Evolutionary conservation across 1,284 basidiomycete genomes (phyloP).

Genomic region (Cryptococcus jaspeensis): DNA sequence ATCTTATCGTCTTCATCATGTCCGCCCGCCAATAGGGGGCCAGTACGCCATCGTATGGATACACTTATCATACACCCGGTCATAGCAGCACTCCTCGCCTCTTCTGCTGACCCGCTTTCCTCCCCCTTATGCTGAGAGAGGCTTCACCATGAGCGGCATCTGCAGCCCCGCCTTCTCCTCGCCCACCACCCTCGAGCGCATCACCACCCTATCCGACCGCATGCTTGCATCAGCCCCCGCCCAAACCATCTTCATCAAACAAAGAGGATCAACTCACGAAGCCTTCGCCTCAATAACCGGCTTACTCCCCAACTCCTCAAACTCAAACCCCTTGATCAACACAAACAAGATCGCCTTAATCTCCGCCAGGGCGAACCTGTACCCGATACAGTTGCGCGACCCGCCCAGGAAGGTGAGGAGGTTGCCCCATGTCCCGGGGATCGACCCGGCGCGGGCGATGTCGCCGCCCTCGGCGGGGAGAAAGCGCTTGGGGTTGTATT

Average conservation of each 20-base stretch:
- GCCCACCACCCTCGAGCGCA: constrained; percentile 44
- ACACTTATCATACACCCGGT: no score
- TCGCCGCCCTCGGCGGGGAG: constrained; percentile 15
- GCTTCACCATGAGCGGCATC: constrained; percentile 45
- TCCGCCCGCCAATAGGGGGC: no score
- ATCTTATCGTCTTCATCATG: no score
- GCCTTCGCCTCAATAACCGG: constrained; percentile 37
- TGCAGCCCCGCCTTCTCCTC: constrained; percentile 45
- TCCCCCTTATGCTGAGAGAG: constrained; percentile 10
- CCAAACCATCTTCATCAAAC: neutral
- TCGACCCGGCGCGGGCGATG: constrained; percentile 39
- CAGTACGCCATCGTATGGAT: no score
- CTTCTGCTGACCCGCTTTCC: no score
- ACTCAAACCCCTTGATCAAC: constrained; percentile 59
- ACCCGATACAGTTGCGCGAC: constrained; percentile 68
- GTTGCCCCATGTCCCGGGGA: constrained; percentile 65
- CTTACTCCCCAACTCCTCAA: constrained; percentile 54
- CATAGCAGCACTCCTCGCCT: no score
- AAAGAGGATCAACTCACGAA: constrained; percentile 26
- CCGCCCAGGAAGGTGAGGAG: constrained; percentile 67
- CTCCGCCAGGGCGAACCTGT: constrained; percentile 67
- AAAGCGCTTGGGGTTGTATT: constrained; percentile 56
- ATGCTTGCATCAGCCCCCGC: neutral
- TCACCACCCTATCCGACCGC: constrained; percentile 40
- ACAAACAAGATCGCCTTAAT: constrained; percentile 63